These are phyloP conservation scores for Termitomyces sp. DNA, from an alignment of 768 basidiomycete genomes.

Conservation along the genomic window DNA sequence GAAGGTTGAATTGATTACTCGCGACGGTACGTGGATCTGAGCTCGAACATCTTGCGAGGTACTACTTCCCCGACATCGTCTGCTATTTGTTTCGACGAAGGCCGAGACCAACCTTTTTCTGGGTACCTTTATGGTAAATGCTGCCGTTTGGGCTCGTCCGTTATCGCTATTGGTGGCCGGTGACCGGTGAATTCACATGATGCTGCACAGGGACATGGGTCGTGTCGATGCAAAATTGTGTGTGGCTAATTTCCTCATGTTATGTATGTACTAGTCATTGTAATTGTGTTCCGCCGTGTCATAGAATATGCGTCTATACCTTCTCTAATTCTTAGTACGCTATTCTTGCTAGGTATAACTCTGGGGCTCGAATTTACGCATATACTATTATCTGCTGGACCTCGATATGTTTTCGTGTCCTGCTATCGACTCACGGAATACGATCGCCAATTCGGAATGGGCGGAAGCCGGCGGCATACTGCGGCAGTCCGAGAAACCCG, in stretches of 20 bases:
- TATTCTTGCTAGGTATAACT: not conserved
- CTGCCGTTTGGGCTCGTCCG: no score
- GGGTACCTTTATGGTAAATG: not conserved
- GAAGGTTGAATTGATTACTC: not conserved
- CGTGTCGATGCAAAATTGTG: not conserved
- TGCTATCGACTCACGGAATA: no score
- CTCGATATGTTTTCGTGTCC: not conserved
- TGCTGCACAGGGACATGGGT: not conserved
- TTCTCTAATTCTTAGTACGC: not conserved
- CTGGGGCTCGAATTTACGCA: not conserved
- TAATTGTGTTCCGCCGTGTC: not conserved
- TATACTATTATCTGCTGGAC: not conserved
- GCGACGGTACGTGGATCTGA: conserved; percentile 9
- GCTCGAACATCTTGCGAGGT: not conserved
- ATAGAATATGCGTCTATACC: not conserved
- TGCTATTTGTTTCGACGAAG: not conserved
- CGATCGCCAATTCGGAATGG: not conserved
- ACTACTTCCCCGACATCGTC: not conserved
- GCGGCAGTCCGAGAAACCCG: not conserved
- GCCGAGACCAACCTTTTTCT: not conserved
- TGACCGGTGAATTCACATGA: not conserved
- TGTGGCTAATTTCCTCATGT: not conserved
- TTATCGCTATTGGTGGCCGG: not conserved
- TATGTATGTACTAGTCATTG: no score
- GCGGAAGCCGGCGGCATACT: not conserved